Base-by-base conservation (phyloP, 1,284 basidiomycete genomes). In the Singerocomus inundabilis region DNA sequence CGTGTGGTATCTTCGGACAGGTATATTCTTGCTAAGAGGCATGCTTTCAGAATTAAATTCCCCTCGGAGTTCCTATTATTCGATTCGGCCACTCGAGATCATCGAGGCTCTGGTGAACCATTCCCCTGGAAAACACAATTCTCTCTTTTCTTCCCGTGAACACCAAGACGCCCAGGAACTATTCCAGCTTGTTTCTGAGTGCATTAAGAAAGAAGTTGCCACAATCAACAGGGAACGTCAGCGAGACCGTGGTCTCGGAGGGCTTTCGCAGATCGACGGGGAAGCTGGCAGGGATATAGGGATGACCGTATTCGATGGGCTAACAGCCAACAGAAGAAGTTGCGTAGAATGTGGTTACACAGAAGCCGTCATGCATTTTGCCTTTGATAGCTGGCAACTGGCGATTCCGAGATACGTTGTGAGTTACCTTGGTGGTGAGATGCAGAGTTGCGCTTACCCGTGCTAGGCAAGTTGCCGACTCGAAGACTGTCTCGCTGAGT, bases 131-230 rank as follows among this genome's bases (percentile, higher is more conserved):
- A 80, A 78, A 37, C 74, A 77, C 35, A 80, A 76, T 52, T 77
- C 85, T 0, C 76, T 95, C 6, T 85, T 96, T 62, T 81, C 81
- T 52, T 91, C 90, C 1, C 82, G 90, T 13, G 90, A 95, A 63
- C 93, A 97, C 66, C 93, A 97, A 71, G 93, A 97, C 67, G 93
- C 93, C 3, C 94, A 97, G 62, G 94, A 97, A 64, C 77, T 97
- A n/a, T 96, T 95, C 70, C 85, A 94, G 58, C 82, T 95, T 32
- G 73, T 97, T 18, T 88, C 92, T 1, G 91, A 94, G 64, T 89
- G 84, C 39, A 78, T 96, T 57, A 91, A 91, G 68, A 84, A 84
- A 52, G 93, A 97, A 68, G 78, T 84, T 6, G 64, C 70, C 2
- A 75, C 80, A 1, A 77, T 92, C 3, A 80, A 84, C 51, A 77